Conservation (phyloP, 176 grass and related monocot species). For the Raddia distichophylla region DNA sequence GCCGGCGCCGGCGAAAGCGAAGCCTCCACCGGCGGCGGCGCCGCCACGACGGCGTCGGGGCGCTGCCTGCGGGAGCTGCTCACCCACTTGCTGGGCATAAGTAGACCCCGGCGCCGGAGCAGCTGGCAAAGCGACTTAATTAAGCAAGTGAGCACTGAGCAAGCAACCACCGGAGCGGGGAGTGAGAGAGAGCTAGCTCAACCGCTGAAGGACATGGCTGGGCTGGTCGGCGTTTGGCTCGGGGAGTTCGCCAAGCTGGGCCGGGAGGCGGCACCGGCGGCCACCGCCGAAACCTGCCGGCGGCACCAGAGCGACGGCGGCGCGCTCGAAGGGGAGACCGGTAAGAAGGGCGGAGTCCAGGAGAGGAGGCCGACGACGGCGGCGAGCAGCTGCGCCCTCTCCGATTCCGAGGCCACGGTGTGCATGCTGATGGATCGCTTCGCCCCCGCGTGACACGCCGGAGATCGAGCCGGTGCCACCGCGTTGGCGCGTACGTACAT, state of each 20-base stretch:
- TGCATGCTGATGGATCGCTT: slow-evolving; percentile 73
- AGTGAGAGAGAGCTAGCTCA: not conserved
- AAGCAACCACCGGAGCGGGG: not conserved
- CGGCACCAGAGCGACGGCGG: not conserved
- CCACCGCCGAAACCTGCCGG: slow-evolving; percentile 3
- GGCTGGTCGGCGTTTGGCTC: slow-evolving; percentile 41
- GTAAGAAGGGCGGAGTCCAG: not conserved
- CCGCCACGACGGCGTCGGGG: slow-evolving; percentile 51
- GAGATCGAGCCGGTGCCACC: not conserved
- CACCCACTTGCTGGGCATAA: slow-evolving; percentile 58
- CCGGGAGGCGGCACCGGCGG: slow-evolving; percentile 15
- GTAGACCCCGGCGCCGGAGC: slow-evolving; percentile 11
- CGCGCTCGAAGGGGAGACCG: not conserved
- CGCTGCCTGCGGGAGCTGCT: slow-evolving; percentile 65
- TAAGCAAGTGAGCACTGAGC: too few species aligned
- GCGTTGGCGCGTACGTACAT: not conserved
- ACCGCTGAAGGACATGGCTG: slow-evolving; percentile 23
- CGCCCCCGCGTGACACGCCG: slow-evolving; percentile 45
- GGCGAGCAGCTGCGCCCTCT: slow-evolving; percentile 31
- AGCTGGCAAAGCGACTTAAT: not conserved
- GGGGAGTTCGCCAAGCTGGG: slow-evolving; percentile 50
- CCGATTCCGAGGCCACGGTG: slow-evolving; percentile 49
- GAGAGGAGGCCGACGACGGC: slow-evolving; percentile 16
- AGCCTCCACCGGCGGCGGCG: not conserved
- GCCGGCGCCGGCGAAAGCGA: slow-evolving; percentile 1